Base-by-base conservation (phyloP, 2,329 filamentous ascomycete species). In the Teratosphaeria nubilosa region DNA sequence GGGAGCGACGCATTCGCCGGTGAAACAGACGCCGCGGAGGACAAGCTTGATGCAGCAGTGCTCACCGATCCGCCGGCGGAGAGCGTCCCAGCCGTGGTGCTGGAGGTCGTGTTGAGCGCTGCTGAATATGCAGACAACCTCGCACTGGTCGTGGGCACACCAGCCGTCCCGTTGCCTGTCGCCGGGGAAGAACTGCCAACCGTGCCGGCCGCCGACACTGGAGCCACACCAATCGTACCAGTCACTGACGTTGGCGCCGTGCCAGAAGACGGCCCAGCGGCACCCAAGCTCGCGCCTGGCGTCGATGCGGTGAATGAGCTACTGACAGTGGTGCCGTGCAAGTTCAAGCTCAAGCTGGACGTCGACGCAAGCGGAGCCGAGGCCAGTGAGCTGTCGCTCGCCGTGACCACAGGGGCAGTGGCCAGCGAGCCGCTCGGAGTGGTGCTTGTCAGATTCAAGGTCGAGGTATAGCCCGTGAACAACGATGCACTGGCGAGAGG, bases 401-500 rank as follows among this genome's bases (percentile, higher is more conserved):
- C 30, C 37, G 53, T 32, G 14, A 5, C 53, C 11, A 25, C 11
- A 5, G 53, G 27, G n/a, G 34, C 27, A 11, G 53, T 54, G 20
- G 24, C 22, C 7, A 27, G 32, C 37, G 20, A 51, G 32, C 25
- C 53, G 20, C 31, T 51, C 5, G 37, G 24, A 34, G 50, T 13
- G 20, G 61, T 30, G 31, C 27, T 52, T 5, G 57, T 56, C n/a
- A 58, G 54, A n/a, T 54, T 57, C 24, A 62, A 55, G 51, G 56
- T 62, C 22, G 60, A 59, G 51, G 56, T 63, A 52, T 57, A 56
- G 20, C 48, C 54, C 16, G 41, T 50, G 45, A 63, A 30, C 3
- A 60, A 63, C 16, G 60, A 58, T 24, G 62, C 60, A 22, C 63
- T 52, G n/a, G 56, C 56, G 14, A 63, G 61, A 9, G 61, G 62